Conservation (phyloP, 495 filamentous ascomycete species). For the Aspergillus diversus region DNA sequence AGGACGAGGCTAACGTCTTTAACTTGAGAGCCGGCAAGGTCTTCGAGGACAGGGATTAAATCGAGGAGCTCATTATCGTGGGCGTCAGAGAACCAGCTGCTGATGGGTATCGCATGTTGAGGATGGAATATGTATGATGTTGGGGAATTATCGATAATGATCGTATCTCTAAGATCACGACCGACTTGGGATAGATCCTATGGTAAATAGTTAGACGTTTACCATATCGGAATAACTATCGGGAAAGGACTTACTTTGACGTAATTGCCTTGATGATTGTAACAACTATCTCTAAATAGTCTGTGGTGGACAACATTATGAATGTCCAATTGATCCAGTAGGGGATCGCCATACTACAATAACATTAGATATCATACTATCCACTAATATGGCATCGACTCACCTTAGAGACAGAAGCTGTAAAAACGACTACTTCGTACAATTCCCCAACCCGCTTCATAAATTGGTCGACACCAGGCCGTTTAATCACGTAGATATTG, state of each 20-base stretch:
- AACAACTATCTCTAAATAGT: slow-evolving; percentile 97
- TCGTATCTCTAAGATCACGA: slow-evolving; percentile 93
- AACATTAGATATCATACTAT: slow-evolving; percentile 15
- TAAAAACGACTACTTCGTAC: slow-evolving; percentile 99
- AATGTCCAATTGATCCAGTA: slow-evolving; percentile 96
- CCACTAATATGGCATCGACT: slow-evolving; percentile 23
- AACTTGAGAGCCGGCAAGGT: slow-evolving; percentile 84
- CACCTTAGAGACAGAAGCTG: slow-evolving; percentile 97
- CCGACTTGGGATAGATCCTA: slow-evolving; percentile 95
- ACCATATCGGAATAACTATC: background rate
- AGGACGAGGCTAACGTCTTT: slow-evolving; percentile 96
- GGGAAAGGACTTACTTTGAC: slow-evolving; percentile 67
- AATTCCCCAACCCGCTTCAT: slow-evolving; percentile 98
- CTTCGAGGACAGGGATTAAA: slow-evolving; percentile 97
- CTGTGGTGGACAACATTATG: slow-evolving; percentile 96
- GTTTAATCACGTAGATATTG: slow-evolving; percentile 99
- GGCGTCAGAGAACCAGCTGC: slow-evolving; percentile 99
- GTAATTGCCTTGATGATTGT: slow-evolving; percentile 99
- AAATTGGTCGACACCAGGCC: slow-evolving; percentile 95
- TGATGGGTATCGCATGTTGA: slow-evolving; percentile 98
- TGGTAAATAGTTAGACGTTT: slow-evolving; percentile 14
- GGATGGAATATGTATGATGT: slow-evolving; percentile 99
- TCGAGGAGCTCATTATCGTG: slow-evolving; percentile 99
- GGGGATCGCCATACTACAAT: slow-evolving; percentile 87
- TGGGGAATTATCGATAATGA: slow-evolving; percentile 99